Percentiles rank a stretch among this genome's conserved stretches.
Conservation (phyloP, 75 land plant genomes). For the Sequoiadendron giganteum region DNA sequence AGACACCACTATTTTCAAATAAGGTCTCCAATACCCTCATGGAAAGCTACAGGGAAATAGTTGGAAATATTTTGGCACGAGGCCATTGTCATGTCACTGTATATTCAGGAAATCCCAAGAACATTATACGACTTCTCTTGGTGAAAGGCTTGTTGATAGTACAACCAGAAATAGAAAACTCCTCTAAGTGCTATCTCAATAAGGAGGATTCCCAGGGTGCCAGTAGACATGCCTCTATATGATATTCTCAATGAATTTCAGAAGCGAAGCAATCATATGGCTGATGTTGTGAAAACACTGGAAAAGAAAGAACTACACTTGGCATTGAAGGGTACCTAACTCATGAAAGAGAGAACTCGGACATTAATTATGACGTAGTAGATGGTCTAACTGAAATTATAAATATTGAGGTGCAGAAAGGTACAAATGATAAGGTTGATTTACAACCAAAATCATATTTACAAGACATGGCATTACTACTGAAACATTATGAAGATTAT, state of each 20-base stretch:
- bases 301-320: conserved; percentile 3
- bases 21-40: too few species aligned
- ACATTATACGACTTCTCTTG: conserved; percentile 17
- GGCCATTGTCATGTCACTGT: conserved; percentile 55
- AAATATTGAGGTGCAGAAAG: conserved; percentile 35
- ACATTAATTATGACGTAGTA: conserved; percentile 15
- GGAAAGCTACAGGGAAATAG: conserved; percentile 50
- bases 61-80: conserved; percentile 36
- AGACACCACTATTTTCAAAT: too few species aligned
- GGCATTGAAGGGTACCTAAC: conserved; percentile 19
- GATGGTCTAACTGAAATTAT: conserved; percentile 16
- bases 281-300: conserved; percentile 54
- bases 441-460: conserved; percentile 1
- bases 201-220: conserved; percentile 70
- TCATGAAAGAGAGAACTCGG: conserved; percentile 12
- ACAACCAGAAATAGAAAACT: conserved; percentile 45
- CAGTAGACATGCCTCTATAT: conserved; percentile 74
- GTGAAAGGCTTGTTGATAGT: conserved; percentile 65
- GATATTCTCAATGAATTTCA: conserved; percentile 82
- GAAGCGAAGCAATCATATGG: conserved; percentile 76
- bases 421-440: neutral
- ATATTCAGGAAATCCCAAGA: conserved; percentile 31
- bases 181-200: conserved; percentile 64
- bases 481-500: conserved; percentile 6
- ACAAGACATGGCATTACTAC: conserved; percentile 1